Conservation (phyloP, 2,329 filamentous ascomycete species). For the Monosporascus sp. region DNA sequence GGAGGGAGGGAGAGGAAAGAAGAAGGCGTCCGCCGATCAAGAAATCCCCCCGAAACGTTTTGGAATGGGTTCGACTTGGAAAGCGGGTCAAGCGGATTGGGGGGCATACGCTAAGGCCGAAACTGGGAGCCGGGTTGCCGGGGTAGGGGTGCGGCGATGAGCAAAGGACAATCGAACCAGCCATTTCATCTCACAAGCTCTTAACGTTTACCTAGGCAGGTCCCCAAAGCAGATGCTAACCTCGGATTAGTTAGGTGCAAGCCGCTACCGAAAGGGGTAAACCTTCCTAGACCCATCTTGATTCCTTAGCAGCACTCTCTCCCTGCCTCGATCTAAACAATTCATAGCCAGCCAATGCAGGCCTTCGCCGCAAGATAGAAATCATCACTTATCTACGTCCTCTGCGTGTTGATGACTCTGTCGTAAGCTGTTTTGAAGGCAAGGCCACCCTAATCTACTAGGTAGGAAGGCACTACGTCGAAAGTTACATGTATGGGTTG, state of each 20-base stretch:
- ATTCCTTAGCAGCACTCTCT: not conserved
- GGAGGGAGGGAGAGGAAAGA: constrained; percentile 19
- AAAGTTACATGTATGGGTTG: no score
- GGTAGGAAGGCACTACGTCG: no score
- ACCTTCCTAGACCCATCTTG: not conserved
- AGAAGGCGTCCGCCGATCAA: constrained; percentile 22
- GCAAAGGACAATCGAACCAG: constrained; percentile 20
- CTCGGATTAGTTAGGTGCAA: not conserved
- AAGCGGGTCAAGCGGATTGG: constrained; percentile 17
- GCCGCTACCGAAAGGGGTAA: not conserved
- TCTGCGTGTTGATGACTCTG: no score
- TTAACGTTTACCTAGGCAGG: not conserved
- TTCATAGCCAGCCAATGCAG: no score
- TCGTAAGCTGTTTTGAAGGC: no score
- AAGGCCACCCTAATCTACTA: no score
- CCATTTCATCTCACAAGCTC: not conserved
- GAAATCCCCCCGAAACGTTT: constrained; percentile 31
- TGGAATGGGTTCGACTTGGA: constrained; percentile 26
- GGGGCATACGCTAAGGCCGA: constrained; percentile 8
- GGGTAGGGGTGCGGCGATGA: constrained; percentile 17
- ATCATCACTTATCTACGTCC: no score
- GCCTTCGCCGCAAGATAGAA: no score
- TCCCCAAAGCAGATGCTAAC: not conserved
- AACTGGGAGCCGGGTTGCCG: no score
- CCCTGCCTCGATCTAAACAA: not conserved